Conservation (phyloP, 2,329 filamentous ascomycete species). For the Pyrenophora graminea region DNA sequence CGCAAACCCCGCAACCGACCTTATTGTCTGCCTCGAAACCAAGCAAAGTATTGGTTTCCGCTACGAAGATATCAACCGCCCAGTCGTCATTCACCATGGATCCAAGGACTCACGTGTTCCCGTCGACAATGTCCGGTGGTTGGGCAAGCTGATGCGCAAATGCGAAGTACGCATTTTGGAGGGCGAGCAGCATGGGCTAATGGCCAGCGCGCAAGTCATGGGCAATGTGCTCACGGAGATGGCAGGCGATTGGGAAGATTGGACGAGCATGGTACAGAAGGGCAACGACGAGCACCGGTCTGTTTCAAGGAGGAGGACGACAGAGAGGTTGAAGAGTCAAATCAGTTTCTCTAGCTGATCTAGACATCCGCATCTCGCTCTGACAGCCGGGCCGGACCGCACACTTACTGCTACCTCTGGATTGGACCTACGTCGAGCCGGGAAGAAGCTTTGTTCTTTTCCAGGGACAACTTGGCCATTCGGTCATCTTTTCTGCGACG, state of each 20-base stretch:
- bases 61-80: conserved; percentile 91
- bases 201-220: conserved; percentile 95
- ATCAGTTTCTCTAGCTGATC: conserved; percentile 12
- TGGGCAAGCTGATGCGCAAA: conserved; percentile 88
- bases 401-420: too few relatives aligned
- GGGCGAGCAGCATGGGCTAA: conserved; percentile 90
- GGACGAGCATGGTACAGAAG: conserved; percentile 38
- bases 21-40: conserved; percentile 89
- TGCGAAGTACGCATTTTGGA: conserved; percentile 91
- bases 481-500: too few relatives aligned
- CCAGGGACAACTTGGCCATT: too few relatives aligned
- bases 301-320: conserved; percentile 20
- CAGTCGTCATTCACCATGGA: conserved; percentile 93
- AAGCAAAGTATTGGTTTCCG: conserved; percentile 91
- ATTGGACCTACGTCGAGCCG: too few relatives aligned
- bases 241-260: conserved; percentile 75
- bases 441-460: too few relatives aligned
- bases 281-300: conserved; percentile 12
- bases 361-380: neutral
- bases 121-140: conserved; percentile 92
- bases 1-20: conserved; percentile 90
- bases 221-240: conserved; percentile 93
- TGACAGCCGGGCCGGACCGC: too few relatives aligned
- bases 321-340: conserved; percentile 22
- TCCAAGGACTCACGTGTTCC: conserved; percentile 88